phyloP scores from a whole-genome alignment of 345 rosid genomes.

The Citrus australasica region DNA sequence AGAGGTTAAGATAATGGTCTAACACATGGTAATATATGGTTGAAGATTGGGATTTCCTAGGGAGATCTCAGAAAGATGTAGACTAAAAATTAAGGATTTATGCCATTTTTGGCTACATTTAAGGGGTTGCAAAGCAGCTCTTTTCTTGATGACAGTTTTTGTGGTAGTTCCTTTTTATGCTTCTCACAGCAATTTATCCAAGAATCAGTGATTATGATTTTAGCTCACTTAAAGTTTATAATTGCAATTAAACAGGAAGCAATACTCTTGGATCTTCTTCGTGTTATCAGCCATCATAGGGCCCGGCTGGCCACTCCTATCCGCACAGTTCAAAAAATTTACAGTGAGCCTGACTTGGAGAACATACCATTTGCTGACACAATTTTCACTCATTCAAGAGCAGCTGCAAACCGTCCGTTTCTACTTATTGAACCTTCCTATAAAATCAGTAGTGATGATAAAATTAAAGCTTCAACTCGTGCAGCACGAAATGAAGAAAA shows the following conservation, averaged over 20 bases:
- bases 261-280: conserved; percentile 83
- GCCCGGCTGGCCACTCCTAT: conserved; percentile 95
- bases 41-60: background rate
- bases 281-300: conserved; percentile 79
- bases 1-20: background rate
- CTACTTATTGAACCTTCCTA: conserved; percentile 76
- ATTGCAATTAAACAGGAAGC: conserved; percentile 67
- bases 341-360: conserved; percentile 69
- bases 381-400: conserved; percentile 42
- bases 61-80: background rate
- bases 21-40: background rate
- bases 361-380: conserved; percentile 61
- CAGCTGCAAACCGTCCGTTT: conserved; percentile 50
- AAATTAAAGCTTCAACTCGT: conserved; percentile 40
- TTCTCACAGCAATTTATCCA: background rate
- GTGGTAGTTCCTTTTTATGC: background rate
- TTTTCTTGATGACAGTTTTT: background rate
- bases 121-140: background rate
- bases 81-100: background rate
- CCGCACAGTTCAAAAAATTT: conserved; percentile 79
- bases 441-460: conserved; percentile 65
- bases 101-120: background rate
- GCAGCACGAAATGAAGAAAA: conserved; percentile 43
- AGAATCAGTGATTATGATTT: background rate
- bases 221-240: background rate